phyloP scores from a whole-genome alignment of 352 stramenopile species.

The Pythium sukuiense region DNA sequence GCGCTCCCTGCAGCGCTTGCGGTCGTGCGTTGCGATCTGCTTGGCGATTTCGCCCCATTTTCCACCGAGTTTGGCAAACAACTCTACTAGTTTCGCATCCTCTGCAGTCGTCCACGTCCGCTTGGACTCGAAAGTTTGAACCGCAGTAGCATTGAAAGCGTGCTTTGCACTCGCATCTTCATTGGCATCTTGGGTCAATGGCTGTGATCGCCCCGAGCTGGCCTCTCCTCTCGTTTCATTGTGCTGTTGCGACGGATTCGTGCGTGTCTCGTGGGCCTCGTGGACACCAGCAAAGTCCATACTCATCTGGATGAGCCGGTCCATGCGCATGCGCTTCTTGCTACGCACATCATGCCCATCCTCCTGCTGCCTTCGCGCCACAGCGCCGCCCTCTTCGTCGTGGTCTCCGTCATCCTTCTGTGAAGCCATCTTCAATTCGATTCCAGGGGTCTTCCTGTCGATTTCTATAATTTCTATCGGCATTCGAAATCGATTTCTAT shows the following conservation, averaged over 20 bases:
- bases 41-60: conserved; percentile 45
- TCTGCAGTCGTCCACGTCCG: conserved; percentile 48
- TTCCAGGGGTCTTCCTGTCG: no score
- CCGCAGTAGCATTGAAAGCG: background rate
- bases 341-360: background rate
- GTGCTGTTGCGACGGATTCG: background rate
- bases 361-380: background rate
- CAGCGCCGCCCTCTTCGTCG: background rate
- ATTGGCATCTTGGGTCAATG: background rate
- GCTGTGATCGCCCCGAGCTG: background rate
- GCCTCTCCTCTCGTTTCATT: background rate
- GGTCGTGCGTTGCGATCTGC: conserved; percentile 44
- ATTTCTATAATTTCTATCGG: background rate
- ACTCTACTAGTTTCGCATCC: conserved; percentile 39
- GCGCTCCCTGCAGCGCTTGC: conserved; percentile 74
- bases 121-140: conserved; percentile 2
- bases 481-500: background rate
- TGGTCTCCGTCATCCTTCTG: background rate
- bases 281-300: conserved; percentile 33
- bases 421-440: conserved; percentile 13
- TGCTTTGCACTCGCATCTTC: background rate
- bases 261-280: background rate
- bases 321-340: conserved; percentile 58
- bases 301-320: conserved; percentile 52
- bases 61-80: conserved; percentile 40